These are phyloP conservation scores for Sporobolomyces phaffii DNA, from an alignment of 768 basidiomycete species.

Conservation along the genomic window DNA sequence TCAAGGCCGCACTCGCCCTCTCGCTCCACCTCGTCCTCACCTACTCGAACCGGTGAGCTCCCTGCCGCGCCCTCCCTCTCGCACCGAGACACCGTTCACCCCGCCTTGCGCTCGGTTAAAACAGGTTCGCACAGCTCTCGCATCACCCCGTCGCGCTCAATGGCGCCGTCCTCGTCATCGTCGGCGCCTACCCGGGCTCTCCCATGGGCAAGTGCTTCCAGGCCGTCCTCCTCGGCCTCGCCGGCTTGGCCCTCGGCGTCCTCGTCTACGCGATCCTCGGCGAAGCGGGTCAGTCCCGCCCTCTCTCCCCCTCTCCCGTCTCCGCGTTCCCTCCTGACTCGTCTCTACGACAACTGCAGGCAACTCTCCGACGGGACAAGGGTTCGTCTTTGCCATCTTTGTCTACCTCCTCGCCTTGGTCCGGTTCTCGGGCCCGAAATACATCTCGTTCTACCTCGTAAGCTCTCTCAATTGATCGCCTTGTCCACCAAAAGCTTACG, in stretches of 20 bases:
- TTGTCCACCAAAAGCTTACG: neutral
- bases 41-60: conserved; percentile 2
- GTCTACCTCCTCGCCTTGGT: conserved; percentile 40
- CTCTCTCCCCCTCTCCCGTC: too few species aligned
- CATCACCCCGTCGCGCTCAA: conserved; percentile 86
- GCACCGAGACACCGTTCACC: too few species aligned
- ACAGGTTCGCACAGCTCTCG: conserved; percentile 59
- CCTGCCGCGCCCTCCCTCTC: neutral
- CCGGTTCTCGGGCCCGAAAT: conserved; percentile 22
- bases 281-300: conserved; percentile 22
- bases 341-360: neutral
- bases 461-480: neutral
- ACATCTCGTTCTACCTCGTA: conserved; percentile 34
- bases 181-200: conserved; percentile 78
- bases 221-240: conserved; percentile 32
- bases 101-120: too few species aligned
- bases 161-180: conserved; percentile 71
- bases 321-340: too few species aligned
- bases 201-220: conserved; percentile 47
- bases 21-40: conserved; percentile 11
- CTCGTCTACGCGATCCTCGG: conserved; percentile 43
- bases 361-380: conserved; percentile 43
- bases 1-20: conserved; percentile 21
- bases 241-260: conserved; percentile 33
- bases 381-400: conserved; percentile 42